A percentile compares a stretch with the other conserved stretches of the same genome.
Conservation (phyloP, 805 yeast species). For the Ogataea minuta region DNA sequence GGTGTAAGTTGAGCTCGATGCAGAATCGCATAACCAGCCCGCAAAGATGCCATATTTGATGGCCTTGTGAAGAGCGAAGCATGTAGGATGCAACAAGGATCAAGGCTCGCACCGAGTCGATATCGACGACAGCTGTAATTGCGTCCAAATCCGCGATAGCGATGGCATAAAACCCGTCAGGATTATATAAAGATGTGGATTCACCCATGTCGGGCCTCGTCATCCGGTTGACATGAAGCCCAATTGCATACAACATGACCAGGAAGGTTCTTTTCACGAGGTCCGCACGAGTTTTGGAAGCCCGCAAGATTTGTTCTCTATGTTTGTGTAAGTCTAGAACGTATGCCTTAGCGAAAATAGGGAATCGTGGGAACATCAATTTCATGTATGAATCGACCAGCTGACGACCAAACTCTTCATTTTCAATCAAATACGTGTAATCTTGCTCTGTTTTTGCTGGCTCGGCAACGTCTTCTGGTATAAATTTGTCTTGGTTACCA, state of each 20-base stretch:
- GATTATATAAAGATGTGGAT: conserved; percentile 6
- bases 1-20: conserved; percentile 21
- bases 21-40: conserved; percentile 22
- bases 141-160: conserved; percentile 15
- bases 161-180: conserved; percentile 16
- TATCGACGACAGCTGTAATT: conserved; percentile 15
- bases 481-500: conserved; percentile 8
- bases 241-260: conserved; percentile 23
- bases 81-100: conserved; percentile 17
- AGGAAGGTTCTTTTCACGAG: conserved; percentile 13
- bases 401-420: conserved; percentile 12
- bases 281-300: conserved; percentile 8
- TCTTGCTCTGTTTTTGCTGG: conserved; percentile 2
- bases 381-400: conserved; percentile 13
- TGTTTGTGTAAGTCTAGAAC: conserved; percentile 15
- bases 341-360: conserved; percentile 8
- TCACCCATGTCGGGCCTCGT: conserved; percentile 8
- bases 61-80: conserved; percentile 21
- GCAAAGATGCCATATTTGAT: conserved; percentile 23
- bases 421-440: conserved; percentile 11
- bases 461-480: conserved; percentile 1
- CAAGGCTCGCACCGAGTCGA: conserved; percentile 18
- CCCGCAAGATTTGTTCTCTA: conserved; percentile 10
- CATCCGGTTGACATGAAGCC: conserved; percentile 15
- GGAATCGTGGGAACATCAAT: conserved; percentile 22